Evolutionary conservation across 2,329 filamentous ascomycete genomes (phyloP).

Genomic region (Neonectria faginata): DNA sequence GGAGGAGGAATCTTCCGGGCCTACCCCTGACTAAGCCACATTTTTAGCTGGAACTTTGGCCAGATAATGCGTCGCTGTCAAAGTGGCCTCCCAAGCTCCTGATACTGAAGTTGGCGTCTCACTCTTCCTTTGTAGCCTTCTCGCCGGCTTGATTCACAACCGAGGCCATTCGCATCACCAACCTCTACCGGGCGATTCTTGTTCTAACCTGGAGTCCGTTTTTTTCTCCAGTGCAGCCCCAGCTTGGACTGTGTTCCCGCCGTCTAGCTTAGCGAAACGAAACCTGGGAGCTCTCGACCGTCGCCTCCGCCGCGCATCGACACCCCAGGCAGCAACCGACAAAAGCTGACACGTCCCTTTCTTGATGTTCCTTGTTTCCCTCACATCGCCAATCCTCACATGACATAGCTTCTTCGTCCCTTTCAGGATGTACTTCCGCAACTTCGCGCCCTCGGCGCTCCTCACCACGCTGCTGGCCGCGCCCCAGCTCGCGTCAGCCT

Average conservation of each 20-base stretch:
- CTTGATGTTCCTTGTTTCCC: conserved; percentile 27
- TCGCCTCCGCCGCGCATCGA: conserved; percentile 35
- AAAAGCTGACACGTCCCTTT: conserved; percentile 33
- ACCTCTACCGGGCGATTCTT: not conserved
- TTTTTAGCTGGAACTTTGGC: conserved; percentile 38
- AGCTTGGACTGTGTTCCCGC: conserved; percentile 7
- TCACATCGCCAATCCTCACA: conserved; percentile 37
- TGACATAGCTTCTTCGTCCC: conserved; percentile 39
- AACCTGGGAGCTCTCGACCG: conserved; percentile 15
- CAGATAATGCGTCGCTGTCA: conserved; percentile 40
- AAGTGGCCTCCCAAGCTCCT: conserved; percentile 42
- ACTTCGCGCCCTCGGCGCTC: conserved; percentile 62
- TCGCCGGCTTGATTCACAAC: conserved; percentile 36
- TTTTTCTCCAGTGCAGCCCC: not conserved
- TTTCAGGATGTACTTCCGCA: conserved; percentile 59
- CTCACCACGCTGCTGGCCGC: conserved; percentile 62
- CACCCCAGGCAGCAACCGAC: conserved; percentile 23
- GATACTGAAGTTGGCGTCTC: conserved; percentile 39
- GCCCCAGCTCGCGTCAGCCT: conserved; percentile 73
- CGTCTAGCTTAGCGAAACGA: conserved; percentile 11
- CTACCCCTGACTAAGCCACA: conserved; percentile 43
- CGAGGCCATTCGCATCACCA: conserved; percentile 17
- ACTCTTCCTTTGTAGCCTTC: conserved; percentile 37
- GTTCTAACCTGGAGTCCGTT: conserved; percentile 11
- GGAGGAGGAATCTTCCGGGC: conserved; percentile 34